These are phyloP conservation scores for Cladosporium sp. DNA, from an alignment of 2,329 filamentous ascomycete species.

Conservation along the genomic window DNA sequence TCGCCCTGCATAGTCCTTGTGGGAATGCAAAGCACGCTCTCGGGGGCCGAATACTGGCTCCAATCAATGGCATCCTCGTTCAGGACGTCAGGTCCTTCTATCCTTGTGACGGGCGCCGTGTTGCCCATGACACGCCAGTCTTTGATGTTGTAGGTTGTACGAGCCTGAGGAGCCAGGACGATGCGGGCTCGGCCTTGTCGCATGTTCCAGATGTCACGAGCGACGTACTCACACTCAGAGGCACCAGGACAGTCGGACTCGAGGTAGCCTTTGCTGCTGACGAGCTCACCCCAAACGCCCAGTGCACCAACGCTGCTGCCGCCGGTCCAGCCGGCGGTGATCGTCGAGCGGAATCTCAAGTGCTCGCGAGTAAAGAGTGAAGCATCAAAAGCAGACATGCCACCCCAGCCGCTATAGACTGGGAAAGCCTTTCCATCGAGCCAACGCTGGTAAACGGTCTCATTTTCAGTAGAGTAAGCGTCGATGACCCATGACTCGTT, in stretches of 20 bases:
- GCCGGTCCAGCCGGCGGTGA: conserved; percentile 10
- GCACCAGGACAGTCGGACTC: conserved; percentile 11
- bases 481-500: conserved; percentile 5
- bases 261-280: conserved; percentile 7
- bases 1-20: background rate
- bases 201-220: conserved; percentile 13
- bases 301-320: conserved; percentile 1
- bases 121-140: background rate
- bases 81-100: background rate
- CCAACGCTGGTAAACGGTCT: conserved; percentile 4
- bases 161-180: conserved; percentile 1
- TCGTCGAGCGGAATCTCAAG: conserved; percentile 7
- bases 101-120: background rate
- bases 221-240: conserved; percentile 10
- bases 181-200: conserved; percentile 2
- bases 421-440: conserved; percentile 2
- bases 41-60: background rate
- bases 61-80: conserved; percentile 3
- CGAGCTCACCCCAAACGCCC: conserved; percentile 5
- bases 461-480: conserved; percentile 1
- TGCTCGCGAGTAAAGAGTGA: conserved; percentile 3
- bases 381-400: conserved; percentile 9
- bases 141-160: conserved; percentile 2
- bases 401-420: conserved; percentile 13
- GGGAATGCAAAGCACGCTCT: conserved; percentile 5